Base-by-base conservation (phyloP, 495 filamentous ascomycete genomes). In the Lepraria neglecta region DNA sequence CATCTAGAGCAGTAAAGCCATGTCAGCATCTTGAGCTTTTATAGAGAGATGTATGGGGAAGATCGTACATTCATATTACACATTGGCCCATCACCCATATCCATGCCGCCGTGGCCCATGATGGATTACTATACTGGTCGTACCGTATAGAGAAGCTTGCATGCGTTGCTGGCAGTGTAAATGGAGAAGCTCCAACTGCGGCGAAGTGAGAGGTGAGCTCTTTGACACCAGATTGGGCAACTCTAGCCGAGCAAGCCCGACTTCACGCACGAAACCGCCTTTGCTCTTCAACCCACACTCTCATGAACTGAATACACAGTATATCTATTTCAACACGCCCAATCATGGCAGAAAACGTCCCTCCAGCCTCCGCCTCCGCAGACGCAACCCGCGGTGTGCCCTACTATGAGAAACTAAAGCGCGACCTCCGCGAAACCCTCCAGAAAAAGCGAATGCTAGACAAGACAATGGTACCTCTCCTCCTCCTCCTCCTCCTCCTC, bases 61-160 rank as follows among this genome's bases (percentile, higher is more conserved):
- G 21, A 15, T 68, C 82, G 68, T 73, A 89, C 90, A 69, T 89
- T 94, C 90, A 96, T 97, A 71, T 75, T 89, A 81, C 91, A 95
- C 73, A 79, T 75, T 24, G 73, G 75, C 30, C 76, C 82, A 17
- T 58, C 54, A 31, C 55, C 56, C 75, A 84, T 83, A 67, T 79
- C 79, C 77, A 85, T 84, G 62, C 75, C 78, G 12, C 77, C 75
- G 68, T 90, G 85, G 59, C 75, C 76, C 75, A 38, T 38, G 35
- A 7, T 38, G 7, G 35, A 38, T 38, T 38, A 10, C 1, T 38
- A 12, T 12, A 12, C 12, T 38, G 35, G 12, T 38, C 9, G 12
- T 38, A 7, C 35, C 12, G 35, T 38, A 7, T 7, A 38, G 0
- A 10, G 35, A 38, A 12, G 7, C 35, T 38, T 38, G 35, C 35